These are phyloP conservation scores for Scedosporium apiospermum DNA, from an alignment of 2,329 filamentous ascomycete species.

Conservation along the genomic window DNA sequence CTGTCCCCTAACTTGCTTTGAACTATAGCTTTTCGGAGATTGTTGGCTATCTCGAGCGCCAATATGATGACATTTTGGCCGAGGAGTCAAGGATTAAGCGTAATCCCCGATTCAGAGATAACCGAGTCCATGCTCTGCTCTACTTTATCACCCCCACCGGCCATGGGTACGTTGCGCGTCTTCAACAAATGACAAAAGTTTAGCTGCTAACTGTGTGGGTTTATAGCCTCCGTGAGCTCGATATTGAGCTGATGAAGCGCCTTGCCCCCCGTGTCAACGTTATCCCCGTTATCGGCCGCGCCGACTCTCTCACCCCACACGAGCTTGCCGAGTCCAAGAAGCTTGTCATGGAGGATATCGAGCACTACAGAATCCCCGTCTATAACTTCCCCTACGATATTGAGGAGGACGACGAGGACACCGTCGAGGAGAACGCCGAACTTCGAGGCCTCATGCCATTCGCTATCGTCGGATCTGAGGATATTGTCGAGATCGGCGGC, in stretches of 20 bases:
- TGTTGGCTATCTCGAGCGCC: conserved; percentile 94
- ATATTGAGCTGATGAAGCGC: conserved; percentile 99
- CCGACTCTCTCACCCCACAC: conserved; percentile 90
- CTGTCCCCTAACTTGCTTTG: neutral
- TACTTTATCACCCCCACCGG: conserved; percentile 99
- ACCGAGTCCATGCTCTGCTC: conserved; percentile 93
- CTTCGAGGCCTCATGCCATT: conserved; percentile 97
- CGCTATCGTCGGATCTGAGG: conserved; percentile 95
- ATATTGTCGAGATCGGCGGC: conserved; percentile 86
- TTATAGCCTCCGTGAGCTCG: conserved; percentile 83
- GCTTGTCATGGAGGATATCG: conserved; percentile 99
- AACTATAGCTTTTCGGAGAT: conserved; percentile 80
- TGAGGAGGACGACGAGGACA: conserved; percentile 98
- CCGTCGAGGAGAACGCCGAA: conserved; percentile 97
- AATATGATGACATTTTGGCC: conserved; percentile 98
- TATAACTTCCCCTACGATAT: conserved; percentile 99
- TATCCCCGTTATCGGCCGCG: conserved; percentile 97
- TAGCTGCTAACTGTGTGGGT: conserved; percentile 12
- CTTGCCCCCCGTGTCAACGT: conserved; percentile 97
- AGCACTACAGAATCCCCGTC: conserved; percentile 98
- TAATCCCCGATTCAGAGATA: conserved; percentile 99
- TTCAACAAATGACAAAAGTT: neutral
- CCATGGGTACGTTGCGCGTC: conserved; percentile 56
- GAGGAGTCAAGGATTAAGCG: conserved; percentile 99
- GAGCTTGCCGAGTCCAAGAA: conserved; percentile 99